phyloP scores from a whole-genome alignment of 2,329 filamentous ascomycete genomes.

The Claviceps sp. region DNA sequence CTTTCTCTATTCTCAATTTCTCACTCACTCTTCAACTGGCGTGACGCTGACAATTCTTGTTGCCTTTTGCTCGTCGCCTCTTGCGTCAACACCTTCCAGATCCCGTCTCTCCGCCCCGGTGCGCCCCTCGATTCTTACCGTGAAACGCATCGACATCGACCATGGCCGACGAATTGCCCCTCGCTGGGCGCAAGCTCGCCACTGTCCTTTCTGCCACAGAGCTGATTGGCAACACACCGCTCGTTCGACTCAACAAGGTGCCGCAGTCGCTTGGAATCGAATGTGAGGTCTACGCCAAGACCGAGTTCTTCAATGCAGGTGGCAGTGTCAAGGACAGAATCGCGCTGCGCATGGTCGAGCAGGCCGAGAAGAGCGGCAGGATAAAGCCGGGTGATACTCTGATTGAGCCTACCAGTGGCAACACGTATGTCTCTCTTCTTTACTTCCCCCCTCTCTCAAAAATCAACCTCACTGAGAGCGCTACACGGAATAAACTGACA shows the following conservation, averaged over 20 bases:
- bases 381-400: slow-evolving; percentile 96
- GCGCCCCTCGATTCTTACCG: too few species aligned
- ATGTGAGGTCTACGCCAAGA: slow-evolving; percentile 78
- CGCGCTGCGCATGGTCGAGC: slow-evolving; percentile 92
- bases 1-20: too few species aligned
- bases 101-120: too few species aligned
- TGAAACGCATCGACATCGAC: background rate
- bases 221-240: slow-evolving; percentile 91
- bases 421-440: slow-evolving; percentile 44
- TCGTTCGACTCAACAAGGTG: slow-evolving; percentile 85
- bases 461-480: background rate
- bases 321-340: slow-evolving; percentile 93
- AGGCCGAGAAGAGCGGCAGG: slow-evolving; percentile 77
- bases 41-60: too few species aligned
- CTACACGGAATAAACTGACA: background rate
- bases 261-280: slow-evolving; percentile 83
- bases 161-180: slow-evolving; percentile 3
- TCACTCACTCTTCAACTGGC: too few species aligned
- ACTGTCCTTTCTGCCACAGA: slow-evolving; percentile 55
- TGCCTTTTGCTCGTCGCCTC: too few species aligned
- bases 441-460: slow-evolving; percentile 6
- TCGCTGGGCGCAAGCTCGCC: slow-evolving; percentile 16
- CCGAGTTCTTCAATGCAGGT: slow-evolving; percentile 87
- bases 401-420: slow-evolving; percentile 95
- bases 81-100: too few species aligned